Evolutionary conservation across 345 rosid species (phyloP).

Genomic region (Arabidopsis arenosa): DNA sequence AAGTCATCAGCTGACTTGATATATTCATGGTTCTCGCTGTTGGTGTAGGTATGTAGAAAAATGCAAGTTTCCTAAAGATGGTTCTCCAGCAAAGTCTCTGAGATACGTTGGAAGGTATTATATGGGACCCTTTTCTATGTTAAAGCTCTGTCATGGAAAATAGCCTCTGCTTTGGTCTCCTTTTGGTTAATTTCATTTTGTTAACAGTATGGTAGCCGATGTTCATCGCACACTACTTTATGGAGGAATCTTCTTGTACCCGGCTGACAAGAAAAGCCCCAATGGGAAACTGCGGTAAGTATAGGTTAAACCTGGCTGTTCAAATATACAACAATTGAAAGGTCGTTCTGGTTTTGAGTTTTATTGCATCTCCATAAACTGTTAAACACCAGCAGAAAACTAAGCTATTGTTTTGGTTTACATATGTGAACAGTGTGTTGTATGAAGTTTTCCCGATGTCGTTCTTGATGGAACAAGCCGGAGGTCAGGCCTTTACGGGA

Average conservation of each 20-base stretch:
- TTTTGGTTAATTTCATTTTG: constrained; percentile 7
- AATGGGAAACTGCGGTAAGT: constrained; percentile 91
- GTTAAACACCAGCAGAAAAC: not conserved
- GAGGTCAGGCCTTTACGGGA: constrained; percentile 95
- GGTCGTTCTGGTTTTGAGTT: not conserved
- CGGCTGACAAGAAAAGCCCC: constrained; percentile 94
- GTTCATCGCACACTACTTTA: constrained; percentile 96
- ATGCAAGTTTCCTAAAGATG: constrained; percentile 95
- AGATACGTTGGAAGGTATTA: constrained; percentile 94
- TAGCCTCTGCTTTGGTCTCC: not conserved
- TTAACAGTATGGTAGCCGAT: constrained; percentile 94
- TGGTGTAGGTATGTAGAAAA: constrained; percentile 78
- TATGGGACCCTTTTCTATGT: constrained; percentile 5
- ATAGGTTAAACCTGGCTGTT: not conserved
- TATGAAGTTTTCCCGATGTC: constrained; percentile 99
- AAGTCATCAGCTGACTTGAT: not conserved
- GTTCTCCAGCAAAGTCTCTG: constrained; percentile 83
- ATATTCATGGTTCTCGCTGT: not conserved
- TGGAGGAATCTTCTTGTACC: constrained; percentile 97
- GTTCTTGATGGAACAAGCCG: constrained; percentile 96
- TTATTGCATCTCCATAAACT: constrained; percentile 11
- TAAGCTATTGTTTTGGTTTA: constrained; percentile 16
- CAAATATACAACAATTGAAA: constrained; percentile 6
- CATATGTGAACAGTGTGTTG: constrained; percentile 60
- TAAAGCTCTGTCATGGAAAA: not conserved